Evolutionary conservation across 2,329 filamentous ascomycete species (phyloP), one percentile per base, ranked within the genome.

Genomic region (Aspergillus tanneri): DNA sequence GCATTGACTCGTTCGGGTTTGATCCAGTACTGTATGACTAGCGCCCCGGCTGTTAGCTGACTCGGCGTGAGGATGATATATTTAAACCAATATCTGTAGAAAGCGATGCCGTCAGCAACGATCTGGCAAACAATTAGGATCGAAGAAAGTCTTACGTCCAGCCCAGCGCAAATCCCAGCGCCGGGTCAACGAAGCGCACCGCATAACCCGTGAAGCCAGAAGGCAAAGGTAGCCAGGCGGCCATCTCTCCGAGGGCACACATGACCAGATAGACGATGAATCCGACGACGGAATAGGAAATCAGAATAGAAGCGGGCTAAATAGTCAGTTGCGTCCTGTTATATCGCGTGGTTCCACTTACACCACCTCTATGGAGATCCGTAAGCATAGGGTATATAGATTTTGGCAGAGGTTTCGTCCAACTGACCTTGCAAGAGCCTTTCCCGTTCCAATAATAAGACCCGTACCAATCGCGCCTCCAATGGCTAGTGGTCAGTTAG

Each of bases 1-100:
- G 88, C 84, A 61, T 92, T 91, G 47, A 92, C 77, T 36, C 71
- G 74, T 0, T 86, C 79, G 22, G 80, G 72, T 1, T 76, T 66
- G 9, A 88, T 72, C 89, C 90, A 95, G 61, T 84, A 90, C 57
- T 86, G 82, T 49, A 95, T 86, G 48, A 92, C 86, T 28, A 95
- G 71, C 4, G 87, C 82, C n/a, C 80, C 82, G 22, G 89, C 89
- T 1, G 88, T 93, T 30, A 95, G 74, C 66, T 95, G 88, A 63
- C 93, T 93, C 1, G 90, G 88, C 1, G 87, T 90, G 41, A 88
- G 80, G 61, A 95, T 91, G 65, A 93, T 88, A 67, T 93, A 93
- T 65, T 82, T 91, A 71, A 84, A 80, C 80, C 82, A 88, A 57
- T 70, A 73, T 24, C 69, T 72, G 51, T 23, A 57, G 35, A 35